Percentiles rank a stretch among this genome's conserved stretches.
Conservation (phyloP, 2,329 filamentous ascomycete species). For the Dendryphion nanum region DNA sequence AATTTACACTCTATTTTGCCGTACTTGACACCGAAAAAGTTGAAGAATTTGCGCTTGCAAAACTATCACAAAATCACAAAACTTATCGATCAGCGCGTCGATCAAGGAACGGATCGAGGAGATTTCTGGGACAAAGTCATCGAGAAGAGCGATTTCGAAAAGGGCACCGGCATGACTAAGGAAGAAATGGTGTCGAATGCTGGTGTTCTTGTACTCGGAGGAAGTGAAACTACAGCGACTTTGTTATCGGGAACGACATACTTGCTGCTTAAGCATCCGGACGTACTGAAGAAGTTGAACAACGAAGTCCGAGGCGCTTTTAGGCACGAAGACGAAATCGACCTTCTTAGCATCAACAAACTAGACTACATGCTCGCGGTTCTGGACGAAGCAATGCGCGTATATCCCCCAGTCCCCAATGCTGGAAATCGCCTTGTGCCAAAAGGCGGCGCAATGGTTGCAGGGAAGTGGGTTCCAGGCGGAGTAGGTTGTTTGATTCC, state of each 20-base stretch:
- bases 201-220: slow-evolving; percentile 31
- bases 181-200: slow-evolving; percentile 31
- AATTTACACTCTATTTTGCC: slow-evolving; percentile 12
- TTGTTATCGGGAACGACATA: slow-evolving; percentile 29
- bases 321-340: slow-evolving; percentile 15
- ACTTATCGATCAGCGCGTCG: slow-evolving; percentile 23
- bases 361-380: slow-evolving; percentile 18
- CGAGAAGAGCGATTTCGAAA: slow-evolving; percentile 22
- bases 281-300: slow-evolving; percentile 10
- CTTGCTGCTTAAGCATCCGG: slow-evolving; percentile 16
- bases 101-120: slow-evolving; percentile 19
- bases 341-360: slow-evolving; percentile 4
- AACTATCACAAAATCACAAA: slow-evolving; percentile 11
- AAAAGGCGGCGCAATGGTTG: slow-evolving; percentile 8
- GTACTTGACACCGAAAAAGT: slow-evolving; percentile 5
- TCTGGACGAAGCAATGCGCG: slow-evolving; percentile 15
- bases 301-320: slow-evolving; percentile 17
- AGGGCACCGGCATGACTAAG: slow-evolving; percentile 26
- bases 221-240: slow-evolving; percentile 41
- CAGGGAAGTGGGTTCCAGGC: slow-evolving; percentile 12
- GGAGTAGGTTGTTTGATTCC: slow-evolving; percentile 11
- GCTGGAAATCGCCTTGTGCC: slow-evolving; percentile 10
- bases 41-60: slow-evolving; percentile 1
- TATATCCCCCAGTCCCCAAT: slow-evolving; percentile 20
- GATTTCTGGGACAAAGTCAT: slow-evolving; percentile 20